Conservation (phyloP, 2,329 filamentous ascomycete genomes). For the Cladosporium sp. region DNA sequence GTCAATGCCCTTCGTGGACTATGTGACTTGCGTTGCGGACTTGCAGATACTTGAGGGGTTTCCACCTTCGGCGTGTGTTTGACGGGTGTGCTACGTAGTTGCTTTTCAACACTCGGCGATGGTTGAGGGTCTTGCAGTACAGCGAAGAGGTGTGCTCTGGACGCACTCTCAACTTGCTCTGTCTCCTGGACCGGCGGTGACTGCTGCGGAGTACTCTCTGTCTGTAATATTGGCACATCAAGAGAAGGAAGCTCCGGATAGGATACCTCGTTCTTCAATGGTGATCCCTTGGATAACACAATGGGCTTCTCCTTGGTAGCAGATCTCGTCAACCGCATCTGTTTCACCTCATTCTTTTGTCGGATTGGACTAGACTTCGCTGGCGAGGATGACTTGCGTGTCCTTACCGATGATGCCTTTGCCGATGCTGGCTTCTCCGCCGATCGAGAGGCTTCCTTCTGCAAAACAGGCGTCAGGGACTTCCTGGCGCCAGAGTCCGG, state of each 20-base stretch:
- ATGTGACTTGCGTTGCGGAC: conserved; percentile 14
- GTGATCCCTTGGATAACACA: conserved; percentile 17
- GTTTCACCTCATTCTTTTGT: conserved; percentile 3
- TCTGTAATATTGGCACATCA: neutral
- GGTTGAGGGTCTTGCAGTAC: conserved; percentile 26
- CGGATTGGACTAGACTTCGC: neutral
- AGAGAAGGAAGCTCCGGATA: conserved; percentile 28
- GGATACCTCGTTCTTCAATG: conserved; percentile 21
- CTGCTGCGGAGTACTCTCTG: neutral
- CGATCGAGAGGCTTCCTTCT: conserved; percentile 32
- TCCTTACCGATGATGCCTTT: conserved; percentile 18
- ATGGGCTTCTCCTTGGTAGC: conserved; percentile 5
- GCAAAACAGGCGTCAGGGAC: conserved; percentile 37
- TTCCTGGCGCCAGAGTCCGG: conserved; percentile 42
- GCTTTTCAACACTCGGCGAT: conserved; percentile 33
- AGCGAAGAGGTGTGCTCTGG: conserved; percentile 21
- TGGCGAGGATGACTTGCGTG: conserved; percentile 20
- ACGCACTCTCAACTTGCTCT: conserved; percentile 17
- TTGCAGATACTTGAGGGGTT: neutral
- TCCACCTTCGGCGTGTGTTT: conserved; percentile 22
- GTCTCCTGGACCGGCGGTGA: neutral
- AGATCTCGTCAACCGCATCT: conserved; percentile 4
- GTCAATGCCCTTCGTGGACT: conserved; percentile 15
- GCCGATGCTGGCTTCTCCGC: conserved; percentile 28
- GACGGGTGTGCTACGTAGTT: conserved; percentile 27